Conservation (phyloP, 345 rosid genomes). For the Eucalyptus polyanthemos region DNA sequence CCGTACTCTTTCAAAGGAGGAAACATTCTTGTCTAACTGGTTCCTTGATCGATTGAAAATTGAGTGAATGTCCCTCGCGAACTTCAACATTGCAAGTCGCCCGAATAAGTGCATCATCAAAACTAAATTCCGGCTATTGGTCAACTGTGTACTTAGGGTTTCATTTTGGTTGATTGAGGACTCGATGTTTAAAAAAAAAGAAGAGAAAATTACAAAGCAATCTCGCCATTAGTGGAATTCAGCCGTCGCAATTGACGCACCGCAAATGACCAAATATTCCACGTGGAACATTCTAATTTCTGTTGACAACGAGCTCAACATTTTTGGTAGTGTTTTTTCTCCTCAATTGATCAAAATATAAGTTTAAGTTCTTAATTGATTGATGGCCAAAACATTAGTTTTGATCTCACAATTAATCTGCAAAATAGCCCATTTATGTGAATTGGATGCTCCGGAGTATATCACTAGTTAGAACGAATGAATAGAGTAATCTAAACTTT, state of each 20-base stretch:
- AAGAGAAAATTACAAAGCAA: not conserved
- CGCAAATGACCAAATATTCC: not conserved
- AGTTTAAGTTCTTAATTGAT: not conserved
- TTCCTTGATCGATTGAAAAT: not conserved
- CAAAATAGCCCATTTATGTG: not conserved
- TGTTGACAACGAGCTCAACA: rapidly evolving
- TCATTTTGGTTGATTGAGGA: not conserved
- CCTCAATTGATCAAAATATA: not conserved
- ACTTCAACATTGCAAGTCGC: not conserved
- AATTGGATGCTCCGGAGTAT: not conserved
- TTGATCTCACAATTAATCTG: too few species aligned
- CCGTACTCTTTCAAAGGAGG: not conserved
- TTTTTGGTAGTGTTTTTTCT: too few species aligned
- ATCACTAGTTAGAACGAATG: not conserved
- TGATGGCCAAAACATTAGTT: not conserved
- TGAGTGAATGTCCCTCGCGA: not conserved
- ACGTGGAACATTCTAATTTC: not conserved
- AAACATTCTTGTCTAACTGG: not conserved
- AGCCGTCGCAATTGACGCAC: rapidly evolving
- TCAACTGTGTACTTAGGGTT: not conserved
- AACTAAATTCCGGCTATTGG: not conserved
- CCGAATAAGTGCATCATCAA: not conserved
- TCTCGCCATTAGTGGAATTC: too few species aligned
- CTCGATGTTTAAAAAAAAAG: not conserved
- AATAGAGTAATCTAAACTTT: not conserved